phyloP scores from a whole-genome alignment of 2,329 filamentous ascomycete genomes.

The Seiridium unicorne region DNA sequence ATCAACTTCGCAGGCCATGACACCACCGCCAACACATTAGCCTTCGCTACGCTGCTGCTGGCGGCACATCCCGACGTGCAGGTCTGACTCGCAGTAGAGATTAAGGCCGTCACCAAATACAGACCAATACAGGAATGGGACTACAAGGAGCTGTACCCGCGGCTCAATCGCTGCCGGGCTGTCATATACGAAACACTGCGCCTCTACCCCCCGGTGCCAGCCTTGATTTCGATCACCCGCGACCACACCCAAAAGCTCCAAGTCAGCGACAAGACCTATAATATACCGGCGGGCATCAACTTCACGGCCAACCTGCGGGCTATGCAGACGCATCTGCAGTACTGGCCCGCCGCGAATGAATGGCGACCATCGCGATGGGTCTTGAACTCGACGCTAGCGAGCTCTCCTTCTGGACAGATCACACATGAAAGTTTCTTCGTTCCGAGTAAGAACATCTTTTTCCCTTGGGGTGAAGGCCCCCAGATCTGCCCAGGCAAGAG shows the following conservation, averaged over 20 bases:
- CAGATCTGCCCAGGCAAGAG: constrained; percentile 20
- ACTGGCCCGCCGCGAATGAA: constrained; percentile 8
- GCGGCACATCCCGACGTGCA: constrained; percentile 18
- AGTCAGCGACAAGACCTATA: neutral
- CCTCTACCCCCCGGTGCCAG: neutral
- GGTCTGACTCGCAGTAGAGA: constrained; percentile 14
- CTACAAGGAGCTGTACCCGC: constrained; percentile 17
- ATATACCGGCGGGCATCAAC: neutral
- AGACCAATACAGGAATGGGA: constrained; percentile 6
- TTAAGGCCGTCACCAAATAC: constrained; percentile 6
- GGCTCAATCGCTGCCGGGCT: constrained; percentile 20
- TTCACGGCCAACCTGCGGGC: constrained; percentile 9
- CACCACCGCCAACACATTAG: constrained; percentile 22
- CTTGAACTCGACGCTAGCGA: neutral
- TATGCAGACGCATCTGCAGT: constrained; percentile 11
- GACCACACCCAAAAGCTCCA: constrained; percentile 2
- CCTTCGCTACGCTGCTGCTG: constrained; percentile 17
- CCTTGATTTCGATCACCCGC: neutral
- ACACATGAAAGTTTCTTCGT: constrained; percentile 8
- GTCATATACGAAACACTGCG: constrained; percentile 14
- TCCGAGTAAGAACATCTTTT: constrained; percentile 12
- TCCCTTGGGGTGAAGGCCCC: constrained; percentile 19
- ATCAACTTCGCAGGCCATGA: constrained; percentile 28
- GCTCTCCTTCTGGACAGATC: neutral
- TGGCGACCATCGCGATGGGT: constrained; percentile 13